Evolutionary conservation across 257 asterid species (phyloP).

Genomic region (Solanum chiquidenum): DNA sequence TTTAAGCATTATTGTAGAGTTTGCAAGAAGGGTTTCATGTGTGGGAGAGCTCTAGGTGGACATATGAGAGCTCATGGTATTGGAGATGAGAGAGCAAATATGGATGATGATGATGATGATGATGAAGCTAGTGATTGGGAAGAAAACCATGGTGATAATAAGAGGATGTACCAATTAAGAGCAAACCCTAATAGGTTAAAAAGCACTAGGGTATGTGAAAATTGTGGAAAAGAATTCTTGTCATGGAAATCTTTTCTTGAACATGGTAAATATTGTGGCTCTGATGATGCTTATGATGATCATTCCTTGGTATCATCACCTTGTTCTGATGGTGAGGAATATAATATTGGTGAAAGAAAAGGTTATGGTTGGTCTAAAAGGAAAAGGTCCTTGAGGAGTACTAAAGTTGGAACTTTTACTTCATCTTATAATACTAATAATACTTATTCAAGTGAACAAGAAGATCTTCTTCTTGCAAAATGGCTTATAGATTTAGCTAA

Average conservation of each 20-base stretch:
- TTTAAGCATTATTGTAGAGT: conserved; percentile 79
- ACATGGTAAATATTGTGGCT: conserved; percentile 73
- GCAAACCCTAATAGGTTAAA: conserved; percentile 75
- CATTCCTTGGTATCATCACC: conserved; percentile 59
- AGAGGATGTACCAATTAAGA: conserved; percentile 68
- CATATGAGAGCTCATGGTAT: conserved; percentile 97
- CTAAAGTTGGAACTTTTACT: conserved; percentile 41
- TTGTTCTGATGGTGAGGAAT: conserved; percentile 42
- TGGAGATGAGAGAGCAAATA: conserved; percentile 43
- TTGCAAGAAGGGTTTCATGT: conserved; percentile 92
- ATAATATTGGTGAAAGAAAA: conserved; percentile 6
- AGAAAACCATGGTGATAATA: conserved; percentile 40
- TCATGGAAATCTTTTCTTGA: conserved; percentile 94
- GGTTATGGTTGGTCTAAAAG: conserved; percentile 62
- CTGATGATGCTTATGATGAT: conserved; percentile 51
- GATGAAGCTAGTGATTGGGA: conserved; percentile 61
- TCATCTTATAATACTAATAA: not conserved
- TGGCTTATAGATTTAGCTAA: conserved; percentile 71
- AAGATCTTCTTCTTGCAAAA: conserved; percentile 65
- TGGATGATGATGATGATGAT: conserved; percentile 70
- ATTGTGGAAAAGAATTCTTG: conserved; percentile 80
- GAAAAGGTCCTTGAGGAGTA: conserved; percentile 63
- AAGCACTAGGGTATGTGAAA: conserved; percentile 64
- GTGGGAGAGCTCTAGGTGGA: conserved; percentile 91
- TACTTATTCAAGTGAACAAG: conserved; percentile 44